Base-by-base conservation (phyloP, 1,284 basidiomycete genomes). In the Ceratobasidium papillatum region DNA sequence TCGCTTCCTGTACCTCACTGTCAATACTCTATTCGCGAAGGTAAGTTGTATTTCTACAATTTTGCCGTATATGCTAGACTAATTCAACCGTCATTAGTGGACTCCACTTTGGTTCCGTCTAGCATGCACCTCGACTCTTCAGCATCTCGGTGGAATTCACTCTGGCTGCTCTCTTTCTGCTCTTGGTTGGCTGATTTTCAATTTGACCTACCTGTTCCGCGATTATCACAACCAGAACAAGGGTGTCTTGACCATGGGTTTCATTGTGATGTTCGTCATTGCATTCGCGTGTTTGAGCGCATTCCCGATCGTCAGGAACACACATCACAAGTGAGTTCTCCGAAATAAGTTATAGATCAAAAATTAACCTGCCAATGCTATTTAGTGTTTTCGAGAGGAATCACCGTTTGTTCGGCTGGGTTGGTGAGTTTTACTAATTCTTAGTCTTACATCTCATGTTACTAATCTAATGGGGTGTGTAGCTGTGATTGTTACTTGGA, bases 131-230 rank as follows among this genome's bases (percentile, higher is more conserved):
- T 90, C 89, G 0, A 82, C 83, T 8, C 83, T 91, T 25, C 79
- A 91, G 86, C 91, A 92, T 82, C 85, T 92, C 43, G 91, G 91
- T 47, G 91, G 91, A 30, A 27, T 93, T 76, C 91, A 93, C 78
- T 88, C 88, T 65, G 91, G 91, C 11, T 92, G 91, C 78, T 90
- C 90, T 0, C 80, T 89, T 22, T 90, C 90, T 19, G 90, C 89
- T 73, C 71, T 78, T 88, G 69, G 69, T 8, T 72, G 69, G 90
- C 83, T 92, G 63, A 80, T 91, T 30, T 84, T 87, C 76, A 89
- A 89, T 80, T 83, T 91, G 41, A 81, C 84, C 22, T 78, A 85
- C 56, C 85, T 89, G 66, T 86, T 89, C 80, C 84, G 85, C 62
- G 81, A 90, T 78, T 86, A 85, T 79, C 84, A 84, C 74, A 77